phyloP scores from a whole-genome alignment of 1,139 yeast species.

The Blastobotrys ciferrii region DNA sequence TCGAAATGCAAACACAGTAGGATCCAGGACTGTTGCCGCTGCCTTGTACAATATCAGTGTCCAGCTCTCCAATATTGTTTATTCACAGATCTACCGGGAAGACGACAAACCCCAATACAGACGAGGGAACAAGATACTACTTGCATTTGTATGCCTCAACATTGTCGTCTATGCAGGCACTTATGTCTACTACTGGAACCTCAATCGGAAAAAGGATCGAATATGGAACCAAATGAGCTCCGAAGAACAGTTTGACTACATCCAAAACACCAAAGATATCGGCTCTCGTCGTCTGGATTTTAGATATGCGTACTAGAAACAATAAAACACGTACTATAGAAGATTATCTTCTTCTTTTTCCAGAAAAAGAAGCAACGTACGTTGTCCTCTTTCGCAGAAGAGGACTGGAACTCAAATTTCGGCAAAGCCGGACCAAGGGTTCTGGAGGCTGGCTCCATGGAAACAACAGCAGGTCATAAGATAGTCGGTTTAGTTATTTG shows the following conservation, averaged over 20 bases:
- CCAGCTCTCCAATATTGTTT: constrained; percentile 49
- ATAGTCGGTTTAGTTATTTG: no score
- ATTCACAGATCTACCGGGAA: constrained; percentile 49
- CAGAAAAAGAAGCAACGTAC: no score
- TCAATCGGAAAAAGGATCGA: constrained; percentile 44
- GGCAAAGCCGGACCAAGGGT: no score
- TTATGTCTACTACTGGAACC: constrained; percentile 42
- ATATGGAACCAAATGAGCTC: constrained; percentile 48
- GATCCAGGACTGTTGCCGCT: constrained; percentile 53
- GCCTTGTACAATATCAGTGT: constrained; percentile 58
- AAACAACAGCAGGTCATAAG: no score
- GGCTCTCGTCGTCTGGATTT: constrained; percentile 57
- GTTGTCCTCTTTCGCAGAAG: no score
- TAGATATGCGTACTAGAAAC: constrained; percentile 35
- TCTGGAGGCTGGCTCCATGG: no score
- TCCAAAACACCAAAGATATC: constrained; percentile 43
- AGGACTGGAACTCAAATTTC: no score
- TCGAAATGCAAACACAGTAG: constrained; percentile 53
- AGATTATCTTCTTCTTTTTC: no score
- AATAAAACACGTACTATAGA: no score
- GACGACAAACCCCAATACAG: constrained; percentile 54
- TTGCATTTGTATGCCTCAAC: constrained; percentile 37
- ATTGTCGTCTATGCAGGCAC: constrained; percentile 24
- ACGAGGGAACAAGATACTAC: constrained; percentile 47
- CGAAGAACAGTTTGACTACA: constrained; percentile 47